Evolutionary conservation across 768 basidiomycete species (phyloP), one percentile per base, ranked within the genome.

Genomic region (Phylloporus arenicola): DNA sequence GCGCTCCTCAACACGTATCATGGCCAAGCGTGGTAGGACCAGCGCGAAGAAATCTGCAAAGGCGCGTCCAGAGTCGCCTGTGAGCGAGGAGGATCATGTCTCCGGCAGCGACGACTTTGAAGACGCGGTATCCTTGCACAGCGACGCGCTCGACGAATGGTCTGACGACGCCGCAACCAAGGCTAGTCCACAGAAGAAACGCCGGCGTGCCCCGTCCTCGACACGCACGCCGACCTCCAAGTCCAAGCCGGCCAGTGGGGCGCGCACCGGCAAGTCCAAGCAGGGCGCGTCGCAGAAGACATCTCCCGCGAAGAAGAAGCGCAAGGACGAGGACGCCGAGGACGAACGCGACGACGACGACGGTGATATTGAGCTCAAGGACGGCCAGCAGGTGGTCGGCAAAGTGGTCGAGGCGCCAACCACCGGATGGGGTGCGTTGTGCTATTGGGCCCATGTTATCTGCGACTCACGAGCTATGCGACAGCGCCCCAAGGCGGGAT

Each of bases 401-500:
- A 72, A 69, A 11, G 84, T 94, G 11, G 81, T 93, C 12, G 73
- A 88, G 52, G 92, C 91, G 12, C 91, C 91, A 0, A 90, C 75
- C 57, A 82, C 82, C 0, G 92, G 92, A n/a, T 77, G 77, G 70
- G 88, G 89, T 86, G 48, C 27, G 44, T 38, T 8, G 6, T 16
- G 24, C 22, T 20, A 13, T 46, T 10, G 4, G 13, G 4, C 25
- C 6, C 3, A 1, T 3, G 2, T n/a, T n/a, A n/a, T 30, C 22
- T 4, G 4, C 16, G 4, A 45, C 54, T 57, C 8, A 44, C 43
- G 4, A n/a, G 8, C 16, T 4, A 5, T 10, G 43, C 19, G 41
- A 29, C 54, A 88, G 92, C 91, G 0, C 86, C 91, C 0, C 79
- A 90, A 11, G 93, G 92, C 10, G 82, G 83, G 65, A 81, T 96